Evolutionary conservation across 108 stramenopile genomes (phyloP).

Genomic region (Nannochloropsis salina): DNA sequence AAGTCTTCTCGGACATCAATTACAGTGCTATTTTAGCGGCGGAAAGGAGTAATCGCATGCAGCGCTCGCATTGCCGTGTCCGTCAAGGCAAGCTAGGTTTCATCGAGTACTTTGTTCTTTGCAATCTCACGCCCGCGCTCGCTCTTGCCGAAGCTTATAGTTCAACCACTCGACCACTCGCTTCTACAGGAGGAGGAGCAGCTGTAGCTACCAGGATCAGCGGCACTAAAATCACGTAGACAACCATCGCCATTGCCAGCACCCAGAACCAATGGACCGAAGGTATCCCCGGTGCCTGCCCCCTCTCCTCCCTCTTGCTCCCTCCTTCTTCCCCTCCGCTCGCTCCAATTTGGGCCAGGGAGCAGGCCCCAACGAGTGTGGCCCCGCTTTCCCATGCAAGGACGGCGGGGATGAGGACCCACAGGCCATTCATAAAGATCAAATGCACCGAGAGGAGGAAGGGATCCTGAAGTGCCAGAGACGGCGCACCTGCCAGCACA

Average conservation of each 20-base stretch:
- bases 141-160: too few species aligned
- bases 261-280: slow-evolving; percentile 18
- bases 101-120: too few species aligned
- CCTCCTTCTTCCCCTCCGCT: background rate
- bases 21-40: too few species aligned
- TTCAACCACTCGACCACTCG: too few species aligned
- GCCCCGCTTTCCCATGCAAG: slow-evolving; percentile 33
- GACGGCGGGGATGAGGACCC: slow-evolving; percentile 28
- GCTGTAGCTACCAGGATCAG: slow-evolving; percentile 24
- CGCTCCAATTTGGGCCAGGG: slow-evolving; percentile 15
- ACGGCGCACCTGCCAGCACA: background rate
- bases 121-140: too few species aligned
- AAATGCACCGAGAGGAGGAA: slow-evolving; percentile 31
- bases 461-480: background rate
- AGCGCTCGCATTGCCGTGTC: too few species aligned
- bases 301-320: background rate
- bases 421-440: slow-evolving; percentile 42
- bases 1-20: too few species aligned
- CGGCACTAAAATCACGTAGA: slow-evolving; percentile 38
- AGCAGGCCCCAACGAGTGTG: slow-evolving; percentile 10
- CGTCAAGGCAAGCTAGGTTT: too few species aligned
- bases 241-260: slow-evolving; percentile 18
- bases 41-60: too few species aligned
- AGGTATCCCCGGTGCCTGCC: background rate
- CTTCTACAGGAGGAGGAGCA: background rate